Evolutionary conservation across 2,329 filamentous ascomycete species (phyloP).

Genomic region (Fusarium nurragi): DNA sequence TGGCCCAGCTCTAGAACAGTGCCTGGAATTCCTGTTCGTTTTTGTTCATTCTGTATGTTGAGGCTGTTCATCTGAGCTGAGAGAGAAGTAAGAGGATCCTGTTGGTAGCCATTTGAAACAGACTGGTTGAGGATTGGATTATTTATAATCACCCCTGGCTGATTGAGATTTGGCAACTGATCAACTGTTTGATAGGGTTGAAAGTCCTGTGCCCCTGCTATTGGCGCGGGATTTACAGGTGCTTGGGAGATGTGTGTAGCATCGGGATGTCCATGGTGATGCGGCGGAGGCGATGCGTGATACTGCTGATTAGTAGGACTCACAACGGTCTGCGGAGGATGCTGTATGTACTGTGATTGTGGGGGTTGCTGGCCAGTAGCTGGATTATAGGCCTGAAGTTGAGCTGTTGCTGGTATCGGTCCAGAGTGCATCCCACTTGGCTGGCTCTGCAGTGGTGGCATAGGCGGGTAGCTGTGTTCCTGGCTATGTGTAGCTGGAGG

Average conservation of each 20-base stretch:
- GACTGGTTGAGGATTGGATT: background rate
- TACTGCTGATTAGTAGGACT: background rate
- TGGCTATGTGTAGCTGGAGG: background rate
- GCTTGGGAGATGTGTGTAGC: background rate
- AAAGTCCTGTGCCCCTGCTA: background rate
- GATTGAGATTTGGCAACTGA: background rate
- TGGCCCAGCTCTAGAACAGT: background rate
- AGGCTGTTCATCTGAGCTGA: constrained; percentile 34
- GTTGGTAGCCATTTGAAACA: background rate
- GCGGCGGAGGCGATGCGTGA: background rate
- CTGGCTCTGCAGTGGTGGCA: background rate
- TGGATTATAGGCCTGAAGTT: background rate
- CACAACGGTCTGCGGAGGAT: background rate
- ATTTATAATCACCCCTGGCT: rapidly evolving
- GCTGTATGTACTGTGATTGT: background rate
- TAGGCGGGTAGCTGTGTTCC: background rate
- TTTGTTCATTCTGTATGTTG: constrained; percentile 1
- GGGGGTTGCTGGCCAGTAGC: background rate
- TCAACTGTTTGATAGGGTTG: background rate
- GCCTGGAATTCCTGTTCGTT: background rate
- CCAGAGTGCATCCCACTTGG: background rate
- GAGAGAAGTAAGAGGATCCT: constrained; percentile 15
- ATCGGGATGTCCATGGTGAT: background rate
- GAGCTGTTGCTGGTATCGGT: background rate
- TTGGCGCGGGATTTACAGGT: rapidly evolving